Base-by-base conservation (phyloP, 164 flowering plant genomes). In the Annona squamosa region DNA sequence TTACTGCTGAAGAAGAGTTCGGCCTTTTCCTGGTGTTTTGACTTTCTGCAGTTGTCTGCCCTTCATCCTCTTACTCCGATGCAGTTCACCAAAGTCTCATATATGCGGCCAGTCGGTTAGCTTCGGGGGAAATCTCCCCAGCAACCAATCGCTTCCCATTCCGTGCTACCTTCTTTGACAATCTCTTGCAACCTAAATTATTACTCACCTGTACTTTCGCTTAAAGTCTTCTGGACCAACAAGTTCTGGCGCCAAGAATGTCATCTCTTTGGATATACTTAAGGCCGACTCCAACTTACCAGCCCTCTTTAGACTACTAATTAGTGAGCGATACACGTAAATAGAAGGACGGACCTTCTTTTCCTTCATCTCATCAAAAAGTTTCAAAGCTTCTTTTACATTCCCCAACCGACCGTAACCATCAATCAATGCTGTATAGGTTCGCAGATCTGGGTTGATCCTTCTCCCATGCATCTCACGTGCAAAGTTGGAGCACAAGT, bases 401-500 rank as follows among this genome's bases (percentile, higher is more conserved):
- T 88, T 84, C 48, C 98, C 99, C n/a, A 84, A 82, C 64, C 90
- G 82, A 6, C 97, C 96, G 75, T 87, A 86, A 78, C 86, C 80
- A 74, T 91, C 93, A 69, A 93, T 91, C 75, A 93, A 61, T 70
- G 97, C 91, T 41, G 90, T 87, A 77, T 88, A 93, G 37, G 96
- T 90, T 72, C 86, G 80, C 83, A 95, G 81, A 90, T 95, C 98
- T n/a, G 96, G 92, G 70, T 79, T 69, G 65, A 91, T 74, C 66
- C 91, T 90, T 73, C 52, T 82, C 63, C 84, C 84, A 59, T 45
- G 47, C 94, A 95, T 90, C 77, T 92, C 94, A 76, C 65, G 83
- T 26, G 82, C 63, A 63, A 79, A 79, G 17, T 75, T 73, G 10
- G 80, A 61, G 83, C 90, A 89, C 76, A 86, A 69, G 77, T 87